Percentiles rank a stretch among this genome's conserved stretches.
Evolutionary conservation across 2,329 filamentous ascomycete species (phyloP).

Genomic region (Apiospora koreana): DNA sequence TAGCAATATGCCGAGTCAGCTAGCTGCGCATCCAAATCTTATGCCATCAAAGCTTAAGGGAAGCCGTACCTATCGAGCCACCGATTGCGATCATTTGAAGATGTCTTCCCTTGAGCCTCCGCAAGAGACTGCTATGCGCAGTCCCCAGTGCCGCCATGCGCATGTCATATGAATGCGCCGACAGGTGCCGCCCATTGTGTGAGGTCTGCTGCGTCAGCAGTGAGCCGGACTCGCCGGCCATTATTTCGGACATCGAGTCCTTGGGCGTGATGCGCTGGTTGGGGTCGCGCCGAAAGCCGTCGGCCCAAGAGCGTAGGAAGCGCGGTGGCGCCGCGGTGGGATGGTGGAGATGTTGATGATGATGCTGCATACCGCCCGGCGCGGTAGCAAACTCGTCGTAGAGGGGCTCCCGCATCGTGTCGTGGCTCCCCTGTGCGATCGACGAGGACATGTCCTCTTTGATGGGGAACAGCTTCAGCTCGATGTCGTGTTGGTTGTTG

Average conservation of each 20-base stretch:
- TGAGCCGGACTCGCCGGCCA: constrained; percentile 30
- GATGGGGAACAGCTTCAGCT: constrained; percentile 56
- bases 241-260: constrained; percentile 37
- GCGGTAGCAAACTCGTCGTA: constrained; percentile 37
- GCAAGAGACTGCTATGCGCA: constrained; percentile 71
- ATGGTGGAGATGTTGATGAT: background rate
- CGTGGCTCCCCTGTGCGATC: constrained; percentile 48
- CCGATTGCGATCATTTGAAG: constrained; percentile 98
- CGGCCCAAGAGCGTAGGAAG: constrained; percentile 48
- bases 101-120: constrained; percentile 80
- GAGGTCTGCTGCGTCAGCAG: constrained; percentile 27
- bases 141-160: constrained; percentile 69
- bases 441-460: constrained; percentile 52
- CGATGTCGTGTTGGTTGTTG: constrained; percentile 41
- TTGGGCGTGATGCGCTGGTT: constrained; percentile 48
- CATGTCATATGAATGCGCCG: constrained; percentile 45
- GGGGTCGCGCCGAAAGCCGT: constrained; percentile 66
- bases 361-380: background rate
- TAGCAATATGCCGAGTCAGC: constrained; percentile 18
- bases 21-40: background rate
- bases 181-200: constrained; percentile 37
- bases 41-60: background rate
- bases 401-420: constrained; percentile 52
- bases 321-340: constrained; percentile 27
- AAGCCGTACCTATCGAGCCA: constrained; percentile 72